Evolutionary conservation across 2,329 filamentous ascomycete genomes (phyloP), one percentile per base, ranked within the genome.

Genomic region (Drechslera avenae): DNA sequence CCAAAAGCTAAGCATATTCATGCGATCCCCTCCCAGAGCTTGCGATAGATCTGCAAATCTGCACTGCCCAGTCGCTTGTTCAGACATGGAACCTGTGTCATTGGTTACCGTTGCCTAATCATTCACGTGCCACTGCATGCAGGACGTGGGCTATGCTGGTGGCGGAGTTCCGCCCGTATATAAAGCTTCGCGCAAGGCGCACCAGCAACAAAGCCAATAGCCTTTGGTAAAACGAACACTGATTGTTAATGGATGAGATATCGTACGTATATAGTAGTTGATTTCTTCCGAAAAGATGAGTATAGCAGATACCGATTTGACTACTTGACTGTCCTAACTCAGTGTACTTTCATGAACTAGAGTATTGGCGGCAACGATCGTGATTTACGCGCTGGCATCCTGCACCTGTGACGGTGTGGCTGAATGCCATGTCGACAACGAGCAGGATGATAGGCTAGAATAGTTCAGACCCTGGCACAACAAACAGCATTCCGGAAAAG

Each of bases 11-110:
- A 19, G 12, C 17, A 41, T 26, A 30, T 46, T 50, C 40, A 54
- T 52, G 51, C 54, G 14, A 10, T 49, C 18, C 19, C 12, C 9
- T 36, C 3, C 10, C 1, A 16, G 12, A 28, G 1, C 19, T 26
- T 19, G 8, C 17, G 17, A 41, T 18, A 14, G 26, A 35, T 21
- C 13, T 16, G 16, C 14, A 28, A 18, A 18, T 36, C 19, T 13
- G 46, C 35, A 32, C 35, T 37, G 39, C 46, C 40, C 18, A 41
- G 39, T 39, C 49, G 49, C 42, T 47, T 47, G 32, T 42, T 39
- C 21, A 31, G 39, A 41, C 36, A 39, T 2, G 33, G 19, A 4
- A 30, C 18, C 32, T 32, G 14, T 32, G 16, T 23, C 37, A 23
- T 5, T 3, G 18, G 31, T 17, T 21, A 21, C 28, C 33, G 43